These are phyloP conservation scores for Inonotus obliquus DNA, from an alignment of 1,284 basidiomycete species.

Conservation along the genomic window DNA sequence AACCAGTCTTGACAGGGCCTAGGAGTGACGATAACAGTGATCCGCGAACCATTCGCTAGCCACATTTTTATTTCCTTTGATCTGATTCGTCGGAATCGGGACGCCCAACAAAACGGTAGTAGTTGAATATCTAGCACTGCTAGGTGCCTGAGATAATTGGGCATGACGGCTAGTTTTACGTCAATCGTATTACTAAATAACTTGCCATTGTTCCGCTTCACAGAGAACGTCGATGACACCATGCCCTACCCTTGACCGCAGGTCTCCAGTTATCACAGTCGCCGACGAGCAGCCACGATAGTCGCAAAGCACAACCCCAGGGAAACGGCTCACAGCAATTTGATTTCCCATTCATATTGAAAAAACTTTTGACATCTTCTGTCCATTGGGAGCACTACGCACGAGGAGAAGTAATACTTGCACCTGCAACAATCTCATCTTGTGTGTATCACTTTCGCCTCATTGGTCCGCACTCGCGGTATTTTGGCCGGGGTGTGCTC, in stretches of 20 bases:
- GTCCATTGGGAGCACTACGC: not conserved
- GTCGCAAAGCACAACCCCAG: not conserved
- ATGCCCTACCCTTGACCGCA: not conserved
- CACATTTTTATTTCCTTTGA: not conserved
- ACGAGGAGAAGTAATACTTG: not conserved
- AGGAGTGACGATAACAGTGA: not conserved
- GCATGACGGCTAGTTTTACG: not conserved
- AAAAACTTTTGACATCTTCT: not conserved
- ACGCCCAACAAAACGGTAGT: not conserved
- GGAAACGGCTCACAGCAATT: not conserved
- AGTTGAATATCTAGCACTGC: not conserved
- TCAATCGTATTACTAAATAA: too few species aligned
- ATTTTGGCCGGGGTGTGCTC: not conserved
- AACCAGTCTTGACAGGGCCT: not conserved
- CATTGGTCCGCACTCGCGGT: not conserved
- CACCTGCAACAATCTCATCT: not conserved
- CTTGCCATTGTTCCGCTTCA: too few species aligned
- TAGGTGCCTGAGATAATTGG: not conserved
- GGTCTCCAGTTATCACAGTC: not conserved
- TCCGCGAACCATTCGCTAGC: conserved; percentile 1
- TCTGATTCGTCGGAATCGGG: not conserved
- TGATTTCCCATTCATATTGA: not conserved
- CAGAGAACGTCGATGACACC: not conserved
- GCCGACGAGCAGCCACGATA: not conserved
- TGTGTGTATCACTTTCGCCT: not conserved